Evolutionary conservation across 805 yeast genomes (phyloP).

Genomic region (Barnettozyma botsteinii): DNA sequence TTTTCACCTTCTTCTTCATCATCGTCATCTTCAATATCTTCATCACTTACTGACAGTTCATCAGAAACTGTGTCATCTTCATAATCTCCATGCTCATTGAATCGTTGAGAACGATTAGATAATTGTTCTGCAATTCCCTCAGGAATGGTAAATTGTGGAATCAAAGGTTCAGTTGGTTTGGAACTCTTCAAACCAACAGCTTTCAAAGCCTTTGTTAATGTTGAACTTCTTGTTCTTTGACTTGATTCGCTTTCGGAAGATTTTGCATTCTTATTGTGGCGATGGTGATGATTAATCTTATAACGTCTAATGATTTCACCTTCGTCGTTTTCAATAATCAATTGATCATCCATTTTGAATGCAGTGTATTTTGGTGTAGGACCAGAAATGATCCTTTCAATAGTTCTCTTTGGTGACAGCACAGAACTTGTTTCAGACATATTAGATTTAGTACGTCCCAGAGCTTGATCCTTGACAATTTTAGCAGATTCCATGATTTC

Average conservation of each 20-base stretch:
- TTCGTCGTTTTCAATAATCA: slow-evolving; percentile 82
- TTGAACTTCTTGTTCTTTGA: slow-evolving; percentile 29
- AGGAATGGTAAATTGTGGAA: background rate
- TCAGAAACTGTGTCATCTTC: slow-evolving; percentile 19
- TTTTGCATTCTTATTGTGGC: background rate
- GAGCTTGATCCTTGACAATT: slow-evolving; percentile 23
- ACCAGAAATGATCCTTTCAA: slow-evolving; percentile 10
- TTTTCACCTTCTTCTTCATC: slow-evolving; percentile 23
- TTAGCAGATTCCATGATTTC: slow-evolving; percentile 61
- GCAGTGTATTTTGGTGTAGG: slow-evolving; percentile 44
- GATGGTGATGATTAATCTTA: slow-evolving; percentile 53
- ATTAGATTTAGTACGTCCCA: slow-evolving; percentile 11
- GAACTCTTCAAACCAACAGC: slow-evolving; percentile 45
- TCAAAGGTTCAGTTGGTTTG: background rate
- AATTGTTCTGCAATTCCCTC: background rate
- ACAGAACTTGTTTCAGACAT: slow-evolving; percentile 20
- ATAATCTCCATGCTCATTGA: slow-evolving; percentile 20
- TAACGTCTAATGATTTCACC: slow-evolving; percentile 89
- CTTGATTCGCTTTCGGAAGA: background rate
- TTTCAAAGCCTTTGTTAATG: slow-evolving; percentile 43
- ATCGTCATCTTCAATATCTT: slow-evolving; percentile 16
- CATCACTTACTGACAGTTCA: slow-evolving; percentile 16
- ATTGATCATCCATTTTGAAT: slow-evolving; percentile 68
- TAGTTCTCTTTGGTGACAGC: slow-evolving; percentile 13
- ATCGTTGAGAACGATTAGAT: background rate